Base-by-base conservation (phyloP, 2,329 filamentous ascomycete genomes). In the Verticillium tricorpus region DNA sequence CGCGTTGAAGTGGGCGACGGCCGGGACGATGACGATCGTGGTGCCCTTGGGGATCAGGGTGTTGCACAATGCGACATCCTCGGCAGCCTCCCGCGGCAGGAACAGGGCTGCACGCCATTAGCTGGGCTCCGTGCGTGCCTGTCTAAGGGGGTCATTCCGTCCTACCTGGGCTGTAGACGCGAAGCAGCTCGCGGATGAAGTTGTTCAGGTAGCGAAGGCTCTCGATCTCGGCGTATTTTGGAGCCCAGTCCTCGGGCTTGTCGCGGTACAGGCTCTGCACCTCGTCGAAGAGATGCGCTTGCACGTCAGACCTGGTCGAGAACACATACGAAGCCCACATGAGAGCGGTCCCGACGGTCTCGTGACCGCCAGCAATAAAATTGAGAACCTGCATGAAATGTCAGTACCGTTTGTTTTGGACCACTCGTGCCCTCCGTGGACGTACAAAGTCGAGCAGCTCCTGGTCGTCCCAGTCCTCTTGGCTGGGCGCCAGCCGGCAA, bases 151-250 rank as follows among this genome's bases (percentile, higher is more conserved):
- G 17, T 17, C 1, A n/a, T 19, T 19, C n/a, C 19, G 8, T 22
- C 58, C 1, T 55, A 62, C 64, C 64, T 31, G 76, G 76, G 4
- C 73, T 67, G 60, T 72, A 75, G 65, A 74, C 72, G 5, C 76
- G 72, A 25, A 78, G 60, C 9, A 76, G 66, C 66, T 78, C 76
- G 63, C 67, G 75, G 63, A 71, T 69, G 7, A 78, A 75, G 50
- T 74, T 74, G 63, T 74, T 72, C 14, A 78, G 63, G 62, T 76
- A 77, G 2, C 69, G 86, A 83, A 62, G 89, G 79, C 69, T 52
- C 39, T 63, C 66, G 12, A 77, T 70, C 59, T 79, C 75, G 15
- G 75, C 76, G 61, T 74, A 78, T 55, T 72, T 70, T 8, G 67
- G 65, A 28, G 67, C 31, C 76, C 76, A 77, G 7, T 61, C 65